phyloP scores from a whole-genome alignment of 2,329 filamentous ascomycete species.

The Phyllosticta paracitricarpa region DNA sequence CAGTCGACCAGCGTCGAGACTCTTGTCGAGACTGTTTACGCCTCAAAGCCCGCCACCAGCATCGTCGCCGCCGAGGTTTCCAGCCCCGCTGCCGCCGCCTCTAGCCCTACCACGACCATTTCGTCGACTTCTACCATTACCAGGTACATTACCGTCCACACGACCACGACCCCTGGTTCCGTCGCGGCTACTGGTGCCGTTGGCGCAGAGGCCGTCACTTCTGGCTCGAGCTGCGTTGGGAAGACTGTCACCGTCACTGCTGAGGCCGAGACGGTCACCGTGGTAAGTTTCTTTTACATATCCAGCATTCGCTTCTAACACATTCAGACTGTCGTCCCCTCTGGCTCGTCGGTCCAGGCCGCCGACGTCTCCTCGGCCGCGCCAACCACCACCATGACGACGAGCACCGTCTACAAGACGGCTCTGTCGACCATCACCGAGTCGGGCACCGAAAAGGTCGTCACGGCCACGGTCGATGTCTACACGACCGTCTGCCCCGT shows the following conservation, averaged over 20 bases:
- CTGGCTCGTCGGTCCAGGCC: not conserved
- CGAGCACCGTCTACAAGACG: conserved; percentile 14
- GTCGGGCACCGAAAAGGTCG: conserved; percentile 9
- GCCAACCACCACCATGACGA: conserved; percentile 10
- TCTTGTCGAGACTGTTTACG: conserved; percentile 12
- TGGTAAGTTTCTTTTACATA: conserved; percentile 14
- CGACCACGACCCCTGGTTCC: conserved; percentile 13
- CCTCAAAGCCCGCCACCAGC: conserved; percentile 17
- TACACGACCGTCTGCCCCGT: conserved; percentile 15
- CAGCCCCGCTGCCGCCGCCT: not conserved
- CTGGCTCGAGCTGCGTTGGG: conserved; percentile 13
- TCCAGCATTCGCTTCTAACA: not conserved
- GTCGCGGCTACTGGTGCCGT: not conserved
- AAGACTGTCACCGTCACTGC: conserved; percentile 27
- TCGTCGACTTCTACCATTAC: conserved; percentile 25
- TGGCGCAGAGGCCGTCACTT: conserved; percentile 10
- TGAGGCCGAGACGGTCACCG: conserved; percentile 28
- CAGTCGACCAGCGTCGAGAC: conserved; percentile 30
- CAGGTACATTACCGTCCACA: conserved; percentile 26
- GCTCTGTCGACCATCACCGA: conserved; percentile 16
- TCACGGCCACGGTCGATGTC: conserved; percentile 14
- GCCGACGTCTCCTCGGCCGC: conserved; percentile 2
- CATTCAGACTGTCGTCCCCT: not conserved
- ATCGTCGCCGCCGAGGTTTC: conserved; percentile 3
- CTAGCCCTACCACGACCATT: conserved; percentile 19